Percentiles rank a stretch among this genome's conserved stretches.
phyloP scores from a whole-genome alignment of 192 early-diverging fungal species.

The Podochytrium sp. region DNA sequence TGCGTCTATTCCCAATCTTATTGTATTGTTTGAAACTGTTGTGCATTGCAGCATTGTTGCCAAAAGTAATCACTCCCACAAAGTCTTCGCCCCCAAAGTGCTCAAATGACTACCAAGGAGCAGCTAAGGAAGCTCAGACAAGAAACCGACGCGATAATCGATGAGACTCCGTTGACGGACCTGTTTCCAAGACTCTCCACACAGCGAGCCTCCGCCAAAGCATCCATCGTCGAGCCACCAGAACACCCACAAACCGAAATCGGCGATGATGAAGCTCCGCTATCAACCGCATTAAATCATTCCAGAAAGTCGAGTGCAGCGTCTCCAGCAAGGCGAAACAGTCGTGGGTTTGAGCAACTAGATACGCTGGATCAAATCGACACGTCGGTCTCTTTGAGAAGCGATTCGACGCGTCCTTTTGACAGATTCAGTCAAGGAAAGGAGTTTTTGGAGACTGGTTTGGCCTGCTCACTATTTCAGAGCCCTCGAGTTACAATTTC shows the following conservation, averaged over 20 bases:
- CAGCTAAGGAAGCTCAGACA: neutral
- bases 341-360: no score
- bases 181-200: neutral
- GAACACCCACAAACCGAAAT: no score
- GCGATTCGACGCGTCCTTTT: neutral
- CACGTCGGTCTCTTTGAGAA: neutral
- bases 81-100: neutral
- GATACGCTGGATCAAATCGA: no score
- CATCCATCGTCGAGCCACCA: no score
- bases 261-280: neutral
- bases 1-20: neutral
- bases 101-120: neutral
- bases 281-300: neutral
- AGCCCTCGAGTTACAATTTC: neutral
- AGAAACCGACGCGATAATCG: neutral
- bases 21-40: neutral
- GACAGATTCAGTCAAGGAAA: no score
- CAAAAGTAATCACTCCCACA: neutral
- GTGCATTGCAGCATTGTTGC: neutral
- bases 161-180: neutral
- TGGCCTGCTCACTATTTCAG: neutral
- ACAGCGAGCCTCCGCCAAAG: no score
- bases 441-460: no score
- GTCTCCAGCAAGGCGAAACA: neutral
- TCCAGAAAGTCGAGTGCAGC: neutral